Conservation (phyloP, 345 rosid species). For the Eucalyptus camaldulensis region DNA sequence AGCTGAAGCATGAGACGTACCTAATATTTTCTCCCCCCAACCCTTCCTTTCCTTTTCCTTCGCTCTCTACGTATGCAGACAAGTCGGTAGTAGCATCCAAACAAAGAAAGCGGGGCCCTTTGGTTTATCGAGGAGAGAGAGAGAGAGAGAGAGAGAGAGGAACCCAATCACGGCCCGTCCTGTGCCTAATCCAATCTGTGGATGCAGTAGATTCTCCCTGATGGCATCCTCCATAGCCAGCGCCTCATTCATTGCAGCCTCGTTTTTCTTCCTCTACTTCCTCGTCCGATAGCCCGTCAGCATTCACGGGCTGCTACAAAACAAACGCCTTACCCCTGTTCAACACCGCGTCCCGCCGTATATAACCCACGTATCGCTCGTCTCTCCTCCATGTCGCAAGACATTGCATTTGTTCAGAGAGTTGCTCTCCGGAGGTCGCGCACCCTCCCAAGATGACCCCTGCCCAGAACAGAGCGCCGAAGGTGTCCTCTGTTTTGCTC, state of each 20-base stretch:
- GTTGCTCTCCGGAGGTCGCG: neutral
- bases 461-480: constrained; percentile 4
- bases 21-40: too few species aligned
- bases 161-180: neutral
- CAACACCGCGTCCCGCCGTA: neutral
- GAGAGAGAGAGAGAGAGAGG: neutral
- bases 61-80: neutral
- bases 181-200: neutral
- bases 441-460: neutral
- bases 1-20: too few species aligned
- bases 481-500: constrained; percentile 20
- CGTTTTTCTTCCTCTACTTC: neutral
- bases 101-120: neutral
- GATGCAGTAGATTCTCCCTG: neutral
- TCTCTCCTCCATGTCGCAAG: neutral
- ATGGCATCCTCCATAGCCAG: neutral
- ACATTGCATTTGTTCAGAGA: neutral
- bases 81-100: neutral
- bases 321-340: neutral
- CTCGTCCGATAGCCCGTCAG: neutral
- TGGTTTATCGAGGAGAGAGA: too few species aligned
- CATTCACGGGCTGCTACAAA: constrained; percentile 42
- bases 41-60: neutral
- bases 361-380: neutral
- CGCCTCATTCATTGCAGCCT: neutral